Evolutionary conservation across 129 eudicot genomes (phyloP), one percentile per base, ranked within the genome.

Genomic region (Pulicaria dysenterica): DNA sequence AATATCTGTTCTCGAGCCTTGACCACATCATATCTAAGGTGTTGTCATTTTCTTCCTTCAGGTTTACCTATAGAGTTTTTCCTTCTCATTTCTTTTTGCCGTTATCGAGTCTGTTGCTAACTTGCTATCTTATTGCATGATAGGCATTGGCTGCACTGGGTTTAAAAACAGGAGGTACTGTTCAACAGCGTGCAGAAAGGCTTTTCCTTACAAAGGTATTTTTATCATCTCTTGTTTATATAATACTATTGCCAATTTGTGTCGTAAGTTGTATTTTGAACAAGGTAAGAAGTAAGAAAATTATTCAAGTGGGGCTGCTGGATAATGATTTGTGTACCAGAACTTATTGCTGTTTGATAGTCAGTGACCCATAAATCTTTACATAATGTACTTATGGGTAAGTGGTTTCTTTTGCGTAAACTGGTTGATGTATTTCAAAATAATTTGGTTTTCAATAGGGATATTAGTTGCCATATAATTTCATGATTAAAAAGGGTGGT

Each of bases 101-200:
- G 2, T 14, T 8, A 1, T 34, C 7, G 19, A 36, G 1, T 7
- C 36, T 45, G 77, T 58, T 58, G 12, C 69, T 59, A 72, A 59
- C 37, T 47, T 60, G 8, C 36, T 39, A 59, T 73, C 13, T 58
- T 64, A 7, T 67, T 75, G 31, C 53, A 4, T 67, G 62, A n/a
- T 70, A 95, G 99, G 95, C 99, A 51, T 85, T 95, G 88, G 88
- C 85, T 72, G 87, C 87, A 36, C 80, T 91, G 50, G 99, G 99
- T 75, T 77, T 95, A 73, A 95, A 95, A 88, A 80, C 92, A 3
- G 99, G 99, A 45, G 99, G 99, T 34, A 95, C 99, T 11, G 76
- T 88, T 59, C 91, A 82, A 73, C 99, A 95, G 79, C 95, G 97
- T 83, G 97, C 97, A 67, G 99, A 95, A 85, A 95, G 99, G 84